Evolutionary conservation across 1,139 yeast species (phyloP), one percentile per base, ranked within the genome.

Genomic region (Pichia sp.): DNA sequence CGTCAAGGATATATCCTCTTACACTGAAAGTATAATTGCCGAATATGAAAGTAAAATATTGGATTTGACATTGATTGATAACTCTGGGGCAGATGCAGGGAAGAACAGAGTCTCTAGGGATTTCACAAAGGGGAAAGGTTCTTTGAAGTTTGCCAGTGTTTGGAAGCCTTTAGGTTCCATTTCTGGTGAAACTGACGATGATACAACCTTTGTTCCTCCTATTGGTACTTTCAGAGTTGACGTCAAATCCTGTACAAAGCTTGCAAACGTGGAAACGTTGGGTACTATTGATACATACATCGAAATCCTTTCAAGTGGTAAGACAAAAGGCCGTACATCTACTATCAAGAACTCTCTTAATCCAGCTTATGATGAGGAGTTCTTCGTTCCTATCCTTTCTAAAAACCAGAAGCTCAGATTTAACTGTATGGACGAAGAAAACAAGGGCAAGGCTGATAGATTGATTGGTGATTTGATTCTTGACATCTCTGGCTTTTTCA

Each of bases 281-380:
- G 92, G 92, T 54, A 80, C 79, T 58, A 82, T 86, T 62, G 92
- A 87, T 69, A 93, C 95, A 5, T 86, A 85, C 65, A 81, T 84
- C 47, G 77, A 80, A 58, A 75, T 86, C 15, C 64, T 79, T 51
- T 68, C 81, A 56, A 81, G 84, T 64, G 87, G 85, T 61, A 80
- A 79, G 64, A 68, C 81, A 51, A 76, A 76, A 60, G 85, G 78
- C 53, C 76, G 75, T 60, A 83, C 93, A 2, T 68, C 73, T 1
- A 80, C 80, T 50, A 77, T 80, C 61, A 50, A 54, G 19, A 78
- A 81, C 54, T 77, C 83, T 1, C 67, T 75, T 42, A 73, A 80
- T 53, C 92, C 93, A 3, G 64, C 67, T 30, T 87, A 78, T 70
- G 76, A 85, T 63, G 74, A 77, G 51, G 84, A 80, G n/a, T 72